phyloP scores from a whole-genome alignment of 805 yeast species.

The Debaryomyces tyrocola region DNA sequence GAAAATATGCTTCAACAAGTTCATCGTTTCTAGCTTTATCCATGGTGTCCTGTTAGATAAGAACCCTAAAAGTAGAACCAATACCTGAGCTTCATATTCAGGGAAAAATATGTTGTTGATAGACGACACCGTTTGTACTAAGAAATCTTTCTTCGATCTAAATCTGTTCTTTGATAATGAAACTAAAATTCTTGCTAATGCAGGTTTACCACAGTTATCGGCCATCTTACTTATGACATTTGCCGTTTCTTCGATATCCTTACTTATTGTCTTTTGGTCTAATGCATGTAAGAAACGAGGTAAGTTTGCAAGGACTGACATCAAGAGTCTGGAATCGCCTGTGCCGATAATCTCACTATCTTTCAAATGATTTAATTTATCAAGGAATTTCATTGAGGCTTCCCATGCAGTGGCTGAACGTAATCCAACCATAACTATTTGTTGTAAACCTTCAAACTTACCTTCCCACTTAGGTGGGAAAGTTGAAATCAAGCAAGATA shows the following conservation, averaged over 20 bases:
- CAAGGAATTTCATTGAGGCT: constrained; percentile 70
- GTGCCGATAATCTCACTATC: constrained; percentile 79
- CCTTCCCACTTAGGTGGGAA: constrained; percentile 98
- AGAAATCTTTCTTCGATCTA: constrained; percentile 86
- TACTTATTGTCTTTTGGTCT: constrained; percentile 48
- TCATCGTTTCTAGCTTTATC: constrained; percentile 81
- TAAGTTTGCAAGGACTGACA: constrained; percentile 72
- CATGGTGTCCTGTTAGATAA: constrained; percentile 74
- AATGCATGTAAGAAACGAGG: constrained; percentile 86
- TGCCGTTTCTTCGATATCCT: constrained; percentile 49
- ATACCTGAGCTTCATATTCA: constrained; percentile 66
- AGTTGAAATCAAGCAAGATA: constrained; percentile 75
- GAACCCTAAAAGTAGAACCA: constrained; percentile 75
- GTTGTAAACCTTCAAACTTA: constrained; percentile 83
- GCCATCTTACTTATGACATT: constrained; percentile 57
- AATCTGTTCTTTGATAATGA: constrained; percentile 79
- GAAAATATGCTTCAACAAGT: constrained; percentile 67
- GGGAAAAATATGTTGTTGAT: constrained; percentile 73
- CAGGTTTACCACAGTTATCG: constrained; percentile 50
- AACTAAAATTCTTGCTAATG: constrained; percentile 68
- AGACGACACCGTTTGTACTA: constrained; percentile 74
- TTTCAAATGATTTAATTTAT: constrained; percentile 62
- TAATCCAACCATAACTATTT: constrained; percentile 75
- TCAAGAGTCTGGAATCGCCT: constrained; percentile 64
- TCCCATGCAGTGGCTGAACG: constrained; percentile 81